A percentile compares a stretch with the other conserved stretches of the same genome.
Evolutionary conservation across 2,329 filamentous ascomycete species (phyloP).

Genomic region (Diaporthe amygdali): DNA sequence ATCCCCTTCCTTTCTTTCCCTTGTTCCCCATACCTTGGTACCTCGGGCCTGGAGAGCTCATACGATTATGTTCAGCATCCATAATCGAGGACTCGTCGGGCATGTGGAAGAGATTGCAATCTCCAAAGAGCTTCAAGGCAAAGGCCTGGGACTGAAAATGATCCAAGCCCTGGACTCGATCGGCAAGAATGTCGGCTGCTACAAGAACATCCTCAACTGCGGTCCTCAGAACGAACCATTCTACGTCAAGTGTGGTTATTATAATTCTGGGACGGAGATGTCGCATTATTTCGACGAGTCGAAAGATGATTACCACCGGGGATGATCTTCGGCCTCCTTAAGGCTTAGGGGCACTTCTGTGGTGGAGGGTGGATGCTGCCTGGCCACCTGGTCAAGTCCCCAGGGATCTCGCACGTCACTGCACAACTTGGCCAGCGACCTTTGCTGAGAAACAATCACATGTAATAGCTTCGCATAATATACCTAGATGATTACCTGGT

Average conservation of each 20-base stretch:
- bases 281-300: constrained; percentile 24
- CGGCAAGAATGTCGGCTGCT: constrained; percentile 76
- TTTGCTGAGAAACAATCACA: background rate
- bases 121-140: constrained; percentile 78
- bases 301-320: constrained; percentile 22
- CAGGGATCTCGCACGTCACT: background rate
- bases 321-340: background rate
- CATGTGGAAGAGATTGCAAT: constrained; percentile 89
- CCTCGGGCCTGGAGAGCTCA: background rate
- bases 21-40: background rate
- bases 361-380: background rate
- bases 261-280: constrained; percentile 26
- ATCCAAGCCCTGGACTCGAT: constrained; percentile 79
- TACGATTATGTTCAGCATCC: constrained; percentile 55
- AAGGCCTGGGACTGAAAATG: constrained; percentile 77
- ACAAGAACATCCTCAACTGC: constrained; percentile 83
- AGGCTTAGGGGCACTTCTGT: background rate
- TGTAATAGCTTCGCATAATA: background rate
- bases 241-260: constrained; percentile 52
- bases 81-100: constrained; percentile 71
- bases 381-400: background rate
- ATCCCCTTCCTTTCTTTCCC: background rate
- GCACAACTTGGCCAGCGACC: background rate
- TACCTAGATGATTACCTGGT: too few relatives aligned
- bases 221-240: constrained; percentile 80